A percentile compares a stretch with the other conserved stretches of the same genome.
Evolutionary conservation across 2,329 filamentous ascomycete species (phyloP).

Genomic region (Ophiocordyceps camponoti-floridani): DNA sequence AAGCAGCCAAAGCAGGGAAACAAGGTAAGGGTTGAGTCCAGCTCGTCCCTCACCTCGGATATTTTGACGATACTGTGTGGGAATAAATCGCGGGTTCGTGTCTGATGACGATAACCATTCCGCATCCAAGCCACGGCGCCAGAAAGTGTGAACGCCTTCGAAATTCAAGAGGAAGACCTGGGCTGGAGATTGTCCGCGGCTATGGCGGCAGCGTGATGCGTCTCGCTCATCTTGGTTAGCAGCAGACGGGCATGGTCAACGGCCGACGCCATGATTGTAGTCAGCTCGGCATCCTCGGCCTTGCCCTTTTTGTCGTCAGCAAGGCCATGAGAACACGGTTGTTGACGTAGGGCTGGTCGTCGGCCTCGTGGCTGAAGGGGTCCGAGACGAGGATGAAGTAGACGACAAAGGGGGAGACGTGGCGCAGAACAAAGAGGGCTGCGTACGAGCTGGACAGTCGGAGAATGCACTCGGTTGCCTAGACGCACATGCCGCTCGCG

Average conservation of each 20-base stretch:
- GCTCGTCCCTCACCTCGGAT: no score
- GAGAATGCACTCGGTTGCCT: slow-evolving; percentile 3
- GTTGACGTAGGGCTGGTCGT: not conserved
- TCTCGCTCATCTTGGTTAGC: not conserved
- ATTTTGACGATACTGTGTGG: no score
- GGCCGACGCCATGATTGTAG: not conserved
- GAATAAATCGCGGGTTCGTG: no score
- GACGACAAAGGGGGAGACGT: slow-evolving; percentile 4
- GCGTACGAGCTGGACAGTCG: slow-evolving; percentile 5
- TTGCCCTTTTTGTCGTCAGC: no score
- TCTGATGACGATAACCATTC: no score
- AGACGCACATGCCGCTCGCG: slow-evolving; percentile 2
- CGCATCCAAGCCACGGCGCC: no score
- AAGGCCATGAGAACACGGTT: not conserved
- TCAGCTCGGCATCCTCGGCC: not conserved
- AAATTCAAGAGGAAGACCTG: no score
- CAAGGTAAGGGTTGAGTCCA: no score
- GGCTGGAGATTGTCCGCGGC: no score
- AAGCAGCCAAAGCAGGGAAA: no score
- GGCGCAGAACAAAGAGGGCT: slow-evolving; percentile 5
- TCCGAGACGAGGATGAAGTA: slow-evolving; percentile 5
- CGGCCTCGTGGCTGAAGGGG: not conserved
- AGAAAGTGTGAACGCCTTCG: no score
- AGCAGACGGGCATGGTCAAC: not conserved
- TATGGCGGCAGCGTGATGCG: not conserved